Evolutionary conservation across 441 rosid species (phyloP).

Genomic region (Hypseocharis bilobata): DNA sequence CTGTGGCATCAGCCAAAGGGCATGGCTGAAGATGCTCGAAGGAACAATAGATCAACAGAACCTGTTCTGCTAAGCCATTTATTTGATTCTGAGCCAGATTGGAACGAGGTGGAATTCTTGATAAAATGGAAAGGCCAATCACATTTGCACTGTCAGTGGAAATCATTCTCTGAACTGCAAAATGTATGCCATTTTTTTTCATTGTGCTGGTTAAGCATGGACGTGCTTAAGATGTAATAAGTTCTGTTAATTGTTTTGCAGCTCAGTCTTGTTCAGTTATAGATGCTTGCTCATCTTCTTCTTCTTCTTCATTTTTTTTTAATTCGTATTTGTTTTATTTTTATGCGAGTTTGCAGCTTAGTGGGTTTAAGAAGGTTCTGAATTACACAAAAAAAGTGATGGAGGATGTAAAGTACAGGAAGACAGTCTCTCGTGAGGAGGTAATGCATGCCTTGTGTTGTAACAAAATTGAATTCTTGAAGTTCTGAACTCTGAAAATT

Average conservation of each 20-base stretch:
- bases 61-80: constrained; percentile 66
- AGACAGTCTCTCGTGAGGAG: constrained; percentile 82
- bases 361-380: constrained; percentile 91
- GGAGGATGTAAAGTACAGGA: constrained; percentile 77
- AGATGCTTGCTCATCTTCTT: background rate
- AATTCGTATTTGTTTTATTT: constrained; percentile 7
- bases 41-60: constrained; percentile 49
- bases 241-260: background rate
- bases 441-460: constrained; percentile 32
- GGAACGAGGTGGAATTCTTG: constrained; percentile 83
- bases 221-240: background rate
- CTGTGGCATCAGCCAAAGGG: constrained; percentile 97
- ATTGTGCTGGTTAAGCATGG: constrained; percentile 10
- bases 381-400: constrained; percentile 85
- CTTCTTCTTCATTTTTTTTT: constrained; percentile 13
- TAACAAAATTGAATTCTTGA: background rate
- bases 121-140: constrained; percentile 99
- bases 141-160: constrained; percentile 98
- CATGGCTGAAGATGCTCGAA: constrained; percentile 60
- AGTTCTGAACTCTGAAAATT: background rate
- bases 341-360: constrained; percentile 55
- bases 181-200: constrained; percentile 45
- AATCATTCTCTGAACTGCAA: constrained; percentile 69
- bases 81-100: constrained; percentile 73
- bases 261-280: background rate